Evolutionary conservation across 371 early-diverging fungal genomes (phyloP).

Genomic region (Mucor plumbeus): DNA sequence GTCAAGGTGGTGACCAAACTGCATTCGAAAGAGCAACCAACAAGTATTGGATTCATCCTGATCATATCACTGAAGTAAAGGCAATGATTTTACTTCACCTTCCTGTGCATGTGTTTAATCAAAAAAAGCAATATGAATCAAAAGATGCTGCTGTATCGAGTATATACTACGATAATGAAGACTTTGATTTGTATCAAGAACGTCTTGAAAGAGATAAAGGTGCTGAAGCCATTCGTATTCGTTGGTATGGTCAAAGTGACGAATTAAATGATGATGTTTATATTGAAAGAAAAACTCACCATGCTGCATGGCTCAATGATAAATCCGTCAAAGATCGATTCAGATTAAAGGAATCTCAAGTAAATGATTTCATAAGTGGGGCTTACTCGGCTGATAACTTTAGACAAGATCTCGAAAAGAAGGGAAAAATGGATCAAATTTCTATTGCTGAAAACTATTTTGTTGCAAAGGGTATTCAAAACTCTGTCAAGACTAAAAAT

Average conservation of each 20-base stretch:
- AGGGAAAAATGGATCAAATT: constrained; percentile 71
- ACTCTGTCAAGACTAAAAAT: constrained; percentile 71
- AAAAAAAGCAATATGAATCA: constrained; percentile 57
- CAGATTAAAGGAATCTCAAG: constrained; percentile 87
- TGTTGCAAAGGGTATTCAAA: constrained; percentile 85
- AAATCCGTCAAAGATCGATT: constrained; percentile 93
- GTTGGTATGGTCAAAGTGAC: constrained; percentile 73
- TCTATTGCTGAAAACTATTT: constrained; percentile 68
- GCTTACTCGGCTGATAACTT: constrained; percentile 70
- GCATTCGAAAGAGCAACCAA: constrained; percentile 89
- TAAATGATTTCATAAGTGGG: constrained; percentile 85
- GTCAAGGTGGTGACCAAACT: constrained; percentile 47
- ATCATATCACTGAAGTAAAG: constrained; percentile 96
- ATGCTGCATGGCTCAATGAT: constrained; percentile 96
- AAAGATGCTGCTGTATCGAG: constrained; percentile 73
- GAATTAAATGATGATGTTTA: constrained; percentile 65
- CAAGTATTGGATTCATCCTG: constrained; percentile 99
- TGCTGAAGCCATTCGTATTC: constrained; percentile 89
- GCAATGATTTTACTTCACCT: constrained; percentile 88
- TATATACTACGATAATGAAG: constrained; percentile 94
- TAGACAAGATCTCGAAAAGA: constrained; percentile 72
- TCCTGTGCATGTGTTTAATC: constrained; percentile 87
- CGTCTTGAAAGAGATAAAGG: constrained; percentile 92
- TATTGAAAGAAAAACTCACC: constrained; percentile 97
- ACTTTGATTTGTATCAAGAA: constrained; percentile 90